Percentiles rank a stretch among this genome's conserved stretches.
phyloP scores from a whole-genome alignment of 2,329 filamentous ascomycete genomes.

The Phoma sp. region DNA sequence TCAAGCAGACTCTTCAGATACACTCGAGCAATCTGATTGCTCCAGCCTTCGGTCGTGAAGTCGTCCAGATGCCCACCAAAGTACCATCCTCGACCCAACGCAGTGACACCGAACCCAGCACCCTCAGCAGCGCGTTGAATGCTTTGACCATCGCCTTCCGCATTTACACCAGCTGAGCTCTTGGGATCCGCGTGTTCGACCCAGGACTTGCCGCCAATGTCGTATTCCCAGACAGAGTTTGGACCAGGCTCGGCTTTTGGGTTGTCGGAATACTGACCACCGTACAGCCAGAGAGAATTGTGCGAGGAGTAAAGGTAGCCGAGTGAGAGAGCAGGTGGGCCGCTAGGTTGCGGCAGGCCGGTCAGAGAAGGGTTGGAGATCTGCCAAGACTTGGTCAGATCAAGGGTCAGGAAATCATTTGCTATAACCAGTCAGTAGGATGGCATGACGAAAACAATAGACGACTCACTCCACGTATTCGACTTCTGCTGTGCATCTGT shows the following conservation, averaged over 20 bases:
- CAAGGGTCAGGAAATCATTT: constrained; percentile 74
- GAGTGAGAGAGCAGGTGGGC: constrained; percentile 72
- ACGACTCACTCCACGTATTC: constrained; percentile 71
- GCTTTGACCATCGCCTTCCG: constrained; percentile 60
- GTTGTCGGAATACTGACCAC: constrained; percentile 73
- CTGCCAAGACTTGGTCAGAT: constrained; percentile 75
- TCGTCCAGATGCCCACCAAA: constrained; percentile 78
- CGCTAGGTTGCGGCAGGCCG: constrained; percentile 68
- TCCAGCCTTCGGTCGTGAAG: constrained; percentile 70
- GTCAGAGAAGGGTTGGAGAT: constrained; percentile 66
- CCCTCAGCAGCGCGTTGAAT: constrained; percentile 76
- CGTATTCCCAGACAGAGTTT: constrained; percentile 73
- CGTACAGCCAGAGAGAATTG: constrained; percentile 73
- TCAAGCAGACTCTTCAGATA: constrained; percentile 78
- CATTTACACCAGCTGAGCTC: constrained; percentile 68
- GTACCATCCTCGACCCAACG: constrained; percentile 75
- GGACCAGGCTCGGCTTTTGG: constrained; percentile 62
- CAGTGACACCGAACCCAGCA: constrained; percentile 71
- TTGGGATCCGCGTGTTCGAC: constrained; percentile 65
- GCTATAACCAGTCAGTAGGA: constrained; percentile 18
- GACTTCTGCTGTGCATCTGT: constrained; percentile 62
- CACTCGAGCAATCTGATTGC: constrained; percentile 65
- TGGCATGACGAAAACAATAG: neutral
- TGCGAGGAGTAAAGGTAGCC: constrained; percentile 80
- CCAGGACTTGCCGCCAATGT: constrained; percentile 66